Conservation (phyloP, 257 asterid genomes). For the Fraxinus quadrangulata region DNA sequence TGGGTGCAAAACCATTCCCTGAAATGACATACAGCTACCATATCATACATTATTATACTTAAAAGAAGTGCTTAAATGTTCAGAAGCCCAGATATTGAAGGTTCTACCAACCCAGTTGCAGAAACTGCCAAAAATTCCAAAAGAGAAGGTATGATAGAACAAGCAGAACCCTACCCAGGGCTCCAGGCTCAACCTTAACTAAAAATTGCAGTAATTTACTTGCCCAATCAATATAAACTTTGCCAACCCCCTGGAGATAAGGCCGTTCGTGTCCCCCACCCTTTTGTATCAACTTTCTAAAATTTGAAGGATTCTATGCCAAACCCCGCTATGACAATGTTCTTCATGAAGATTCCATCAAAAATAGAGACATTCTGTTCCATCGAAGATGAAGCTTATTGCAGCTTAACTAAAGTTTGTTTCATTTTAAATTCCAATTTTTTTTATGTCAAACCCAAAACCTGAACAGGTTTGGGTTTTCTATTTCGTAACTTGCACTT, state of each 20-base stretch:
- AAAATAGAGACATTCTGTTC: background rate
- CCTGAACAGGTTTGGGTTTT: background rate
- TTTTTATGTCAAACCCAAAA: background rate
- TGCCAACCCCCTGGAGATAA: background rate
- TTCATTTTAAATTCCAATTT: background rate
- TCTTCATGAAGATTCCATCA: background rate
- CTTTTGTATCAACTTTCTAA: background rate
- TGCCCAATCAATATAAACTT: no score
- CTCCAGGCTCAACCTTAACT: background rate
- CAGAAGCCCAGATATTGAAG: background rate
- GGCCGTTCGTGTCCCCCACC: background rate
- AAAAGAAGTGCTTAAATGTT: background rate
- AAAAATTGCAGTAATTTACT: background rate
- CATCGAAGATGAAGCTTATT: background rate
- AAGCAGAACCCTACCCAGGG: background rate
- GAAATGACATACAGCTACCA: background rate
- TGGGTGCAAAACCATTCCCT: slow-evolving; percentile 44
- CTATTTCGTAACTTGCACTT: background rate
- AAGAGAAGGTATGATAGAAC: background rate
- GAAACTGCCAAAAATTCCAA: no score
- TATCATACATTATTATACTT: background rate
- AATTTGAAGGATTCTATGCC: background rate
- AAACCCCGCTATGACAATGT: background rate
- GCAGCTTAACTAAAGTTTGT: no score
- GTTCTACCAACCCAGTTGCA: no score